Conservation (phyloP, 805 yeast species). For the Dipodascopsis uninucleata region DNA sequence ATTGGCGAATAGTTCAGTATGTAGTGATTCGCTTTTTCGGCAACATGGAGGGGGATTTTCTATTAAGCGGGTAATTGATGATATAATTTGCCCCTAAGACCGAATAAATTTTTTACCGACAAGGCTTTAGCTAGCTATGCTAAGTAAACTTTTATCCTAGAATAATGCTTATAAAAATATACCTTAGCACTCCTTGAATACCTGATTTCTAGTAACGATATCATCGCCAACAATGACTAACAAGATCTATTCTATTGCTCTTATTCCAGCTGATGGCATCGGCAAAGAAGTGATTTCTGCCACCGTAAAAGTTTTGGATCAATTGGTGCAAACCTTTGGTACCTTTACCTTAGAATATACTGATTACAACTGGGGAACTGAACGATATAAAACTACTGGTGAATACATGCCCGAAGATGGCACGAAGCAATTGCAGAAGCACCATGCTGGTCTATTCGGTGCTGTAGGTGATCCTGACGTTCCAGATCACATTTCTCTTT, state of each 20-base stretch:
- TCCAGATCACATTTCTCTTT: conserved; percentile 24
- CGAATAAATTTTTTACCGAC: too few species aligned
- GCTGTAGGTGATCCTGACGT: conserved; percentile 28
- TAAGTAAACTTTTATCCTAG: too few species aligned
- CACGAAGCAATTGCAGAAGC: conserved; percentile 10
- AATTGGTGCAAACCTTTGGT: conserved; percentile 1
- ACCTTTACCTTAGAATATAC: conserved; percentile 12
- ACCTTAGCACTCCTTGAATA: too few species aligned
- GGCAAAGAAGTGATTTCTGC: conserved; percentile 24
- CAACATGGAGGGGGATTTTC: too few species aligned
- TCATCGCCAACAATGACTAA: neutral
- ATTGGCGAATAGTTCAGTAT: too few species aligned
- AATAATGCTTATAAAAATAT: too few species aligned
- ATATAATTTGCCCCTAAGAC: too few species aligned
- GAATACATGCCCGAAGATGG: conserved; percentile 24
- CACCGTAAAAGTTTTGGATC: conserved; percentile 19
- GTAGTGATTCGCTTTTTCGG: too few species aligned
- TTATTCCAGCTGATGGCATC: conserved; percentile 28
- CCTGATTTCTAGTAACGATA: too few species aligned
- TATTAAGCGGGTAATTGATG: too few species aligned
- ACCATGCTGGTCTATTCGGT: conserved; percentile 25
- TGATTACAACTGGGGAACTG: conserved; percentile 24
- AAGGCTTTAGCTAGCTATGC: too few species aligned
- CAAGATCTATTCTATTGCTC: conserved; percentile 13
- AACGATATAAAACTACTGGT: conserved; percentile 19